These are phyloP conservation scores for Lecanosticta acicola DNA, from an alignment of 2,329 filamentous ascomycete species.

Conservation along the genomic window DNA sequence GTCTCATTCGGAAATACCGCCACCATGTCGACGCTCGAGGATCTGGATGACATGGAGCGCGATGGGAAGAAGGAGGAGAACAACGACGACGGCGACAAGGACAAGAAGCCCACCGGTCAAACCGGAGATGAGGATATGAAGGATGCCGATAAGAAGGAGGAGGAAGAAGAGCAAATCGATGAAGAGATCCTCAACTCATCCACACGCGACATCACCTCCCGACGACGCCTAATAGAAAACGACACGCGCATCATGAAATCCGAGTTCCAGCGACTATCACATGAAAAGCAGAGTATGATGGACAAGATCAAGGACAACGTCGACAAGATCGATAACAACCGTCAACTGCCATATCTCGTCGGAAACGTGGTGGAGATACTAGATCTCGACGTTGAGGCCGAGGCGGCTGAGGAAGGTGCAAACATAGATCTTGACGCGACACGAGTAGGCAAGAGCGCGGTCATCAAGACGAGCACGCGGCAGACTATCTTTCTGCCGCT, in stretches of 20 bases:
- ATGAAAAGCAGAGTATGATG: conserved; percentile 92
- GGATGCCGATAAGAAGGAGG: conserved; percentile 56
- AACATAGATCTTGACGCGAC: conserved; percentile 98
- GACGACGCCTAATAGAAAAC: conserved; percentile 89
- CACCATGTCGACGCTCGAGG: conserved; percentile 83
- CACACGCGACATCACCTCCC: conserved; percentile 89
- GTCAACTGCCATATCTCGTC: conserved; percentile 95
- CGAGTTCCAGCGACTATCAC: conserved; percentile 86
- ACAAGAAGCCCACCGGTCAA: conserved; percentile 49
- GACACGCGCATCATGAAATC: conserved; percentile 98
- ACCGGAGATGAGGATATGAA: conserved; percentile 82
- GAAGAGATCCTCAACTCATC: conserved; percentile 87
- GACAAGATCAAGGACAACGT: conserved; percentile 99
- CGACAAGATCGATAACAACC: conserved; percentile 99
- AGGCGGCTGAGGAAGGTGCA: conserved; percentile 94
- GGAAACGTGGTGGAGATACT: conserved; percentile 97
- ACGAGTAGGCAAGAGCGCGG: conserved; percentile 92
- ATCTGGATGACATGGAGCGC: conserved; percentile 83
- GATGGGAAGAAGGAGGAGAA: conserved; percentile 66
- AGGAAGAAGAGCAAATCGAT: conserved; percentile 78
- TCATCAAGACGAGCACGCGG: conserved; percentile 97
- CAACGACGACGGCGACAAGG: conserved; percentile 46
- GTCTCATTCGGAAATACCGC: too few species aligned
- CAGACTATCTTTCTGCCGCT: conserved; percentile 98
- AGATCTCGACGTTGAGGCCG: conserved; percentile 90